Conservation (phyloP, 306 rosid species). For the Lithocarpus polystachyus region DNA sequence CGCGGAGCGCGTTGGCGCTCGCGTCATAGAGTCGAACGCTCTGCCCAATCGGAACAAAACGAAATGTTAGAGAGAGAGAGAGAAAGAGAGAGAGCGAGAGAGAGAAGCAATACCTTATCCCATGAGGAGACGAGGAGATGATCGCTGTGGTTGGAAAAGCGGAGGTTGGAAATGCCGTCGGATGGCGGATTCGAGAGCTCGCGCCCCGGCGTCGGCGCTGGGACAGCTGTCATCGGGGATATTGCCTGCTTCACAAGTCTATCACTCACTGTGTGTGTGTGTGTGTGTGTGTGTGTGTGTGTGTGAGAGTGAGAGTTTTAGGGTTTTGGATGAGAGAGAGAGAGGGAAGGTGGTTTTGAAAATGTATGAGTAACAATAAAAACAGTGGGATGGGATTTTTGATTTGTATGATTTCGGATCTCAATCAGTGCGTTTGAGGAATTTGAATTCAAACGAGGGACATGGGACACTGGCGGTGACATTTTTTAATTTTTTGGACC, state of each 20-base stretch:
- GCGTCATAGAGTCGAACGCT: conserved; percentile 88
- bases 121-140: conserved; percentile 88
- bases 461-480: background rate
- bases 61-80: background rate
- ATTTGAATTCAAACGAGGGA: conserved; percentile 13
- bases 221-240: conserved; percentile 41
- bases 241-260: no score
- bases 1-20: conserved; percentile 68
- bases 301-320: conserved; percentile 5
- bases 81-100: background rate
- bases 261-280: background rate
- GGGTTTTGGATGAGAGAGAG: conserved; percentile 15
- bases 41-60: conserved; percentile 25
- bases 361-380: background rate
- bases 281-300: background rate
- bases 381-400: background rate
- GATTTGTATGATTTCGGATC: background rate
- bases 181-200: conserved; percentile 78
- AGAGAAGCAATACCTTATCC: conserved; percentile 65
- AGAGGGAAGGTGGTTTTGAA: conserved; percentile 46
- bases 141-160: conserved; percentile 89
- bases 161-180: conserved; percentile 89
- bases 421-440: background rate
- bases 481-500: background rate
- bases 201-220: conserved; percentile 65